Evolutionary conservation across 2,329 filamentous ascomycete genomes (phyloP).

Genomic region (Alternaria sp.): DNA sequence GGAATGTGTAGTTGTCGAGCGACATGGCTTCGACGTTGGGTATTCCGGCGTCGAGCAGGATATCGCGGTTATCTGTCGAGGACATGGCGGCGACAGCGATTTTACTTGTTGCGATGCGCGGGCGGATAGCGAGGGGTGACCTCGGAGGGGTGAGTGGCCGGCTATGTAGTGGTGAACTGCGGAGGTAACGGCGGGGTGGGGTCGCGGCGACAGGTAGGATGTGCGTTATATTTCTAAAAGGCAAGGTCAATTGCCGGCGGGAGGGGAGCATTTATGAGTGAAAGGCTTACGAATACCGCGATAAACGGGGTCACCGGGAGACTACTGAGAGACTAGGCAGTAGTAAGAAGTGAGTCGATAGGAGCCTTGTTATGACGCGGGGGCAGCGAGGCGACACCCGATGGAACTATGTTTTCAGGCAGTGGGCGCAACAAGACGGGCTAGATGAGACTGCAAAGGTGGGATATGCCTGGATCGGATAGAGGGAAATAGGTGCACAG

Average conservation of each 20-base stretch:
- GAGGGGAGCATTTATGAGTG: constrained; percentile 21
- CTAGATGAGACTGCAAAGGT: neutral
- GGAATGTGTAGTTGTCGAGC: constrained; percentile 66
- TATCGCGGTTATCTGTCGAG: constrained; percentile 30
- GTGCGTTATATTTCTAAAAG: constrained; percentile 15
- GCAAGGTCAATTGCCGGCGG: constrained; percentile 27
- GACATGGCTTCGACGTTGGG: constrained; percentile 41
- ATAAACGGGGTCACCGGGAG: constrained; percentile 23
- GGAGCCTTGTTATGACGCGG: constrained; percentile 25
- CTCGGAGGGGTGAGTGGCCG: constrained; percentile 18
- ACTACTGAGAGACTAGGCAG: constrained; percentile 23
- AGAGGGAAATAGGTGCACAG: constrained; percentile 1
- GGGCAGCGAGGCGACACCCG: constrained; percentile 26
- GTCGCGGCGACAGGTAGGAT: constrained; percentile 8
- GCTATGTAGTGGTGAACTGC: constrained; percentile 11
- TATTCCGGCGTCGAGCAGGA: constrained; percentile 34
- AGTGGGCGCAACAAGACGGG: neutral
- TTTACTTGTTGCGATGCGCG: constrained; percentile 4
- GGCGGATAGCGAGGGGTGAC: constrained; percentile 15
- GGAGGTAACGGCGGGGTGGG: constrained; percentile 9
- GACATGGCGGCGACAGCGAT: constrained; percentile 30
- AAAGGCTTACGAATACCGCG: constrained; percentile 25
- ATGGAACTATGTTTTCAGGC: constrained; percentile 2
- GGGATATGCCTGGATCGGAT: neutral
- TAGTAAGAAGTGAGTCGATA: constrained; percentile 22